phyloP scores from a whole-genome alignment of 108 stramenopile genomes.

The Conticribra weissflogii region DNA sequence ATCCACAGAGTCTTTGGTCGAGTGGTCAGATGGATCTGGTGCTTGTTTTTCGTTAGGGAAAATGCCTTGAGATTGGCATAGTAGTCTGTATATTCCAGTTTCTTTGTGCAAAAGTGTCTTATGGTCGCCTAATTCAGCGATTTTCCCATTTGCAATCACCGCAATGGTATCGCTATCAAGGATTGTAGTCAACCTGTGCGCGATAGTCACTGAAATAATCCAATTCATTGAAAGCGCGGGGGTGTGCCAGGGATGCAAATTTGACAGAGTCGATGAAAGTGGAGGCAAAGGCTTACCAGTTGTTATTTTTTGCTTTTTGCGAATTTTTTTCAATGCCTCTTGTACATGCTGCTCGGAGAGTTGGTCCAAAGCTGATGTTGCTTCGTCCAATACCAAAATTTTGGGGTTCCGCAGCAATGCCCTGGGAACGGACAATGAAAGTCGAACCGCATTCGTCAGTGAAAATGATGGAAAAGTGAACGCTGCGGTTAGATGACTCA shows the following conservation, averaged over 20 bases:
- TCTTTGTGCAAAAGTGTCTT: constrained; percentile 41
- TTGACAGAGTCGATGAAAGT: too few species aligned
- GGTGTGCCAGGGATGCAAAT: too few species aligned
- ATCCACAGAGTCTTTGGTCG: too few species aligned
- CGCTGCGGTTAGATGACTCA: too few species aligned
- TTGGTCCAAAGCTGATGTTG: constrained; percentile 69
- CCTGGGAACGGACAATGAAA: constrained; percentile 59
- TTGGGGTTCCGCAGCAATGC: constrained; percentile 45
- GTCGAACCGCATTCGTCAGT: too few species aligned
- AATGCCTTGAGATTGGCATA: constrained; percentile 40
- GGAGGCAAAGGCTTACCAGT: too few species aligned
- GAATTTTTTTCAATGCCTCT: constrained; percentile 46
- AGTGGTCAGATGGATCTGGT: too few species aligned
- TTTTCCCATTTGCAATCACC: constrained; percentile 87
- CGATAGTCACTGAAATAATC: constrained; percentile 90
- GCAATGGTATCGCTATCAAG: constrained; percentile 90
- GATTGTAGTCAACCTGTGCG: constrained; percentile 90
- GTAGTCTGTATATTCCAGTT: constrained; percentile 31
- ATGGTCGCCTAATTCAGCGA: constrained; percentile 78
- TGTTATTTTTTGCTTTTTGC: constrained; percentile 59
- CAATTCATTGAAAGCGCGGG: too few species aligned
- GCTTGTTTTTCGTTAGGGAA: too few species aligned
- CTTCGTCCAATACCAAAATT: constrained; percentile 48
- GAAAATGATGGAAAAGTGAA: too few species aligned
- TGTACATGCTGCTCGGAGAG: constrained; percentile 63